Conservation (phyloP, 805 yeast genomes). For the Starmerella floricola region DNA sequence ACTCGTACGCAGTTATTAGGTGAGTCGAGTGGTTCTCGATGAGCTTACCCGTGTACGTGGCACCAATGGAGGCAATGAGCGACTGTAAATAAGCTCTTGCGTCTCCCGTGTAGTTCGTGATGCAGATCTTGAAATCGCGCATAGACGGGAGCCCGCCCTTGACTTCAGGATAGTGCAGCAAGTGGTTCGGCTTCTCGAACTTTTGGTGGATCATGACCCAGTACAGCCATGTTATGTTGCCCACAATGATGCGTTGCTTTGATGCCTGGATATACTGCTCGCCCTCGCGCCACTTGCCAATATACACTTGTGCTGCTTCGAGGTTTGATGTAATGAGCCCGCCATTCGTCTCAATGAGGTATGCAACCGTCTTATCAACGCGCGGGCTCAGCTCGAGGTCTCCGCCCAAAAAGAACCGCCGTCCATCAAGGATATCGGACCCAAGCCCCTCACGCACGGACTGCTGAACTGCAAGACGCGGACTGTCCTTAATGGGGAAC, state of each 20-base stretch:
- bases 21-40: constrained; percentile 56
- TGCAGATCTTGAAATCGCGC: constrained; percentile 44
- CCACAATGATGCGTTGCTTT: constrained; percentile 36
- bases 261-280: constrained; percentile 40
- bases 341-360: constrained; percentile 41
- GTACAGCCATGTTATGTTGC: constrained; percentile 66
- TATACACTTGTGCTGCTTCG: constrained; percentile 35
- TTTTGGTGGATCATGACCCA: constrained; percentile 44
- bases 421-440: constrained; percentile 31
- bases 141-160: constrained; percentile 41
- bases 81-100: constrained; percentile 60
- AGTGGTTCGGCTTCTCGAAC: constrained; percentile 46
- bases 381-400: constrained; percentile 47
- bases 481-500: constrained; percentile 15
- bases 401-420: constrained; percentile 38
- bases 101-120: constrained; percentile 78
- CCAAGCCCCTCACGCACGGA: constrained; percentile 21
- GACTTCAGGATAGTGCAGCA: constrained; percentile 63
- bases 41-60: constrained; percentile 53
- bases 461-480: constrained; percentile 23
- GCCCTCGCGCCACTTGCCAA: constrained; percentile 56
- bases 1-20: constrained; percentile 52
- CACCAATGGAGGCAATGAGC: constrained; percentile 60
- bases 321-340: constrained; percentile 36
- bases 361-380: constrained; percentile 32